These are phyloP conservation scores for Venturia effusa DNA, from an alignment of 2,329 filamentous ascomycete genomes.

Conservation along the genomic window DNA sequence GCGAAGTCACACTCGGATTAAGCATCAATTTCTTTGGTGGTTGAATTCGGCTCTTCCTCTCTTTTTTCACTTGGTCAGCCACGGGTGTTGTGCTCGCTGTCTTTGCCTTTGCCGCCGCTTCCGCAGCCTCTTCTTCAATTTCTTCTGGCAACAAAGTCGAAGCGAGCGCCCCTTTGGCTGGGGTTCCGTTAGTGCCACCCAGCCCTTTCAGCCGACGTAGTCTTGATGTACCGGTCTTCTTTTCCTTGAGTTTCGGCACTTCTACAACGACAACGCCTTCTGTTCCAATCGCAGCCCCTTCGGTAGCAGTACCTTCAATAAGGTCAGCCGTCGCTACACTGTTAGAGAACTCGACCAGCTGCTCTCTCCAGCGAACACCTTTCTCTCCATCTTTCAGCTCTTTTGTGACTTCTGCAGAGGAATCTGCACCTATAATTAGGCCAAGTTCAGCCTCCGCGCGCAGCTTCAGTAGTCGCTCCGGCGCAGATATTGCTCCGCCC, in stretches of 20 bases:
- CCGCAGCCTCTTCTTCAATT: slow-evolving; percentile 7
- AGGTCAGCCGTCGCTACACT: slow-evolving; percentile 3
- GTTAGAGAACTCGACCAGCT: slow-evolving; percentile 20
- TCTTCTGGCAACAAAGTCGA: slow-evolving; percentile 12
- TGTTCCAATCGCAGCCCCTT: not conserved
- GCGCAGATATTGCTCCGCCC: slow-evolving; percentile 30
- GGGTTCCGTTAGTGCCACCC: slow-evolving; percentile 26
- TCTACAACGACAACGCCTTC: not conserved
- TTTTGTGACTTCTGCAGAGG: not conserved
- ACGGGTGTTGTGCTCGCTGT: not conserved
- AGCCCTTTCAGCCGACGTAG: slow-evolving; percentile 22
- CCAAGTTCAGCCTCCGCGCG: slow-evolving; percentile 19
- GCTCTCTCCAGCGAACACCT: slow-evolving; percentile 35
- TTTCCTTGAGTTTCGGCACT: slow-evolving; percentile 4
- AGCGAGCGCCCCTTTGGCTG: slow-evolving; percentile 24
- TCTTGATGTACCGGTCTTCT: slow-evolving; percentile 20
- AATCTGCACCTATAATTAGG: not conserved
- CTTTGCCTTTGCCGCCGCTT: slow-evolving; percentile 9
- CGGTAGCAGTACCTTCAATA: not conserved
- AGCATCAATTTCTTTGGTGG: slow-evolving; percentile 13
- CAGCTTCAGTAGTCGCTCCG: slow-evolving; percentile 32
- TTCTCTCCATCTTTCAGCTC: slow-evolving; percentile 16
- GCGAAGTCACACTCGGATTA: slow-evolving; percentile 11
- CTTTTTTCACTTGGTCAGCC: not conserved
- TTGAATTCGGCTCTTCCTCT: slow-evolving; percentile 11